Percentiles rank a stretch among this genome's conserved stretches.
These are phyloP conservation scores for Oryza meyeriana DNA, from an alignment of 176 grass and related monocot species.

Conservation along the genomic window DNA sequence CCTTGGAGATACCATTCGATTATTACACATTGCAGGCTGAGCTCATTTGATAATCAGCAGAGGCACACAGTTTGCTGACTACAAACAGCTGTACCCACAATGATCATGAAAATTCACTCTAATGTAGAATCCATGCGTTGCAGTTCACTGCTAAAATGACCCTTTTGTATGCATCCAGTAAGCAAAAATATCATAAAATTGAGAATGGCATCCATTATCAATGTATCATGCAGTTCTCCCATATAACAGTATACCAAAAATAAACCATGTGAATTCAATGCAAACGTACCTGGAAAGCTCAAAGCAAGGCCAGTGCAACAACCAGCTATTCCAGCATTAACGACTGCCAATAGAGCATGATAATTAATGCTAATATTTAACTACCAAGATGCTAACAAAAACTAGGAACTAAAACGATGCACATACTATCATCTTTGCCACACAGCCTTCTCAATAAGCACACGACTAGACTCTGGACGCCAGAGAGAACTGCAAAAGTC, in stretches of 20 bases:
- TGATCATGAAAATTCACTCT: neutral
- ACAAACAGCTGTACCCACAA: neutral
- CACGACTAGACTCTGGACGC: constrained; percentile 86
- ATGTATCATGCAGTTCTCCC: neutral
- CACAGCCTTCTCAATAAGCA: constrained; percentile 82
- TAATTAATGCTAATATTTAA: constrained; percentile 16
- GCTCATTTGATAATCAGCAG: neutral
- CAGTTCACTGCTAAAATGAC: neutral
- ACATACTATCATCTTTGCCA: constrained; percentile 92
- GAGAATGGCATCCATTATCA: neutral
- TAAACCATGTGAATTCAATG: neutral
- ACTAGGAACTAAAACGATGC: neutral
- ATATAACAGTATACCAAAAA: neutral
- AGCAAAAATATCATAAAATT: neutral
- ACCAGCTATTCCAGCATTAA: constrained; percentile 87
- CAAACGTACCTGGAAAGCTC: constrained; percentile 87
- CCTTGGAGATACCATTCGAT: no score
- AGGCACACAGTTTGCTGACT: neutral
- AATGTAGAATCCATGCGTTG: neutral
- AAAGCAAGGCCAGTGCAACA: constrained; percentile 91
- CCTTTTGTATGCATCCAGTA: neutral
- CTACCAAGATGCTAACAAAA: constrained; percentile 1
- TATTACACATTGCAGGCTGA: neutral
- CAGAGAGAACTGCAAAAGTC: constrained; percentile 95
- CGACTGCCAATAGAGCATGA: constrained; percentile 47